Percentiles rank a stretch among this genome's conserved stretches.
phyloP scores from a whole-genome alignment of 1,284 basidiomycete species.

The Phaffia rhodozyma region DNA sequence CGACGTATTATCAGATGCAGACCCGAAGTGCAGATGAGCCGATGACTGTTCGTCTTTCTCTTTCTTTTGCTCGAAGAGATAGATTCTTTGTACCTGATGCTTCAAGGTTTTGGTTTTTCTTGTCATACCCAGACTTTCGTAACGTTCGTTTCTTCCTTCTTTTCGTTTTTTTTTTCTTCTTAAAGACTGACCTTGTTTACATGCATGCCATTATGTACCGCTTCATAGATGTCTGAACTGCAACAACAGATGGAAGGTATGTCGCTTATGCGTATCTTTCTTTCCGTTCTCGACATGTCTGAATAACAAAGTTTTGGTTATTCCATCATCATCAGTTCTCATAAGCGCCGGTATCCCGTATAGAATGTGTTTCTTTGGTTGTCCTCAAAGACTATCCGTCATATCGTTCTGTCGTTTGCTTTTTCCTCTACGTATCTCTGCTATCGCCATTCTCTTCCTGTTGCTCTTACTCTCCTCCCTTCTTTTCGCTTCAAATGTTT shows the following conservation, averaged over 20 bases:
- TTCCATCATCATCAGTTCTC: not conserved
- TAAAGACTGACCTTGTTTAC: constrained; percentile 3
- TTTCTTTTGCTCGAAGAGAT: constrained; percentile 19
- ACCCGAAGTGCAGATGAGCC: constrained; percentile 91
- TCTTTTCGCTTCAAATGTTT: no score
- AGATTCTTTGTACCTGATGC: constrained; percentile 29
- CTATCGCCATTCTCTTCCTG: no score
- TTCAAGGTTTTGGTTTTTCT: constrained; percentile 13
- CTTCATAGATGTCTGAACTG: constrained; percentile 24
- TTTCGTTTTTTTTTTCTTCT: not conserved
- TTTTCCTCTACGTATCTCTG: no score
- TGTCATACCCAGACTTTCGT: constrained; percentile 44
- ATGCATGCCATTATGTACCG: constrained; percentile 24
- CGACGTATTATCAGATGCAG: constrained; percentile 86
- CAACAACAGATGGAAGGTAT: constrained; percentile 36
- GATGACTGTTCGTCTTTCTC: constrained; percentile 61
- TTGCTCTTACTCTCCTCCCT: no score
- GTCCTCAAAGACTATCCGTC: no score
- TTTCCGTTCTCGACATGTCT: not conserved
- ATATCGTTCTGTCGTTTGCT: no score
- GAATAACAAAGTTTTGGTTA: not conserved
- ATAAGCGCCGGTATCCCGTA: not conserved
- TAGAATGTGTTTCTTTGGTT: no score
- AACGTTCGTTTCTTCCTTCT: constrained; percentile 38
- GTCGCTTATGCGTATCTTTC: constrained; percentile 20